A percentile compares a stretch with the other conserved stretches of the same genome.
Evolutionary conservation across 1,284 basidiomycete species (phyloP).

Genomic region (Puccinia triticina): DNA sequence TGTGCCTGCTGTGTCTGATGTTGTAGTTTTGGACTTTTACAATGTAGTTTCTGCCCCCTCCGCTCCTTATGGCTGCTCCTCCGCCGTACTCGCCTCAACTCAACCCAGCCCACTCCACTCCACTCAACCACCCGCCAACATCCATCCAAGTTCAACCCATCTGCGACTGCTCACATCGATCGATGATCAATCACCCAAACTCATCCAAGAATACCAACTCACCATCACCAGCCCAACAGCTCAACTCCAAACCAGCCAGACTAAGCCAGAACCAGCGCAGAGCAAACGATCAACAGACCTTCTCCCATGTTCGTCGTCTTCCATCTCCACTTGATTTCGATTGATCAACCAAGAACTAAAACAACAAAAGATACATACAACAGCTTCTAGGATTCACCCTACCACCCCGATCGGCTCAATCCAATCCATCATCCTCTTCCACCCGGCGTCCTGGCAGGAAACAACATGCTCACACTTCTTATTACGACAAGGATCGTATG

Average conservation of each 20-base stretch:
- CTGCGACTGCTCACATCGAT: background rate
- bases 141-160: too few relatives aligned
- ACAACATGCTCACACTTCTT: slow-evolving; percentile 25
- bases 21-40: too few relatives aligned
- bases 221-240: background rate
- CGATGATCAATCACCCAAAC: slow-evolving; percentile 15
- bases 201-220: background rate
- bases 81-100: too few relatives aligned
- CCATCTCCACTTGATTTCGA: background rate
- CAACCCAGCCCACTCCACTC: too few relatives aligned
- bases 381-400: slow-evolving; percentile 48
- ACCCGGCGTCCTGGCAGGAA: slow-evolving; percentile 28
- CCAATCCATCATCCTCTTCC: slow-evolving; percentile 16
- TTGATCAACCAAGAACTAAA: background rate
- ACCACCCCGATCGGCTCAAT: slow-evolving; percentile 33
- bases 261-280: slow-evolving; percentile 19
- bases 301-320: slow-evolving; percentile 14
- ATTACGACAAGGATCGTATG: slow-evolving; percentile 47
- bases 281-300: slow-evolving; percentile 21
- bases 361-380: background rate
- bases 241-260: slow-evolving; percentile 25
- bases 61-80: too few relatives aligned
- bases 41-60: too few relatives aligned
- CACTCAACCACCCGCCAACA: too few relatives aligned
- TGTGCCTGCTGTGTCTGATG: too few relatives aligned